Base-by-base conservation (phyloP, 225 moss, liverwort and hornwort species). In the Ulota crispa region DNA sequence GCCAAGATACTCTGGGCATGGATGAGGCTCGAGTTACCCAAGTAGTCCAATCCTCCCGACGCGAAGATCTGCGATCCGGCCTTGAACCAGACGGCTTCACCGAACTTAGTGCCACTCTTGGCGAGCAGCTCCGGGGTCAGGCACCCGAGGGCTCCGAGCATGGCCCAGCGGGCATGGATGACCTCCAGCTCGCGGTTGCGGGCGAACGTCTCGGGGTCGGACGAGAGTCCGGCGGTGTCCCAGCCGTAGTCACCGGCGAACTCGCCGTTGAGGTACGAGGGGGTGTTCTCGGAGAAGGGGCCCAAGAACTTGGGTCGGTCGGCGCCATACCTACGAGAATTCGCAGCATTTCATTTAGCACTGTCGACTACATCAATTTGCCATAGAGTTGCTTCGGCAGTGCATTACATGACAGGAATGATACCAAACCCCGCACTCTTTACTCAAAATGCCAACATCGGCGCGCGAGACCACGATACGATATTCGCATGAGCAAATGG, bases 1-100 rank as follows among this genome's bases (percentile, higher is more conserved):
- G 78, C 83, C 72, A 83, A 6, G 50, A 92, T 92, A 76, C 92
- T 92, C 87, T 92, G 91, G 0, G 92, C 91, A 42, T 92, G 92
- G 32, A 92, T 70, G 1, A 92, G 76, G 76, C 65, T 81, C 45
- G 85, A 14, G 68, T 68, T 68, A 15, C 68, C 68, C 68, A 68
- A 15, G 41, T 68, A 68, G 41, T 68, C 68, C 41, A 68, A 3
- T 3, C 68, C 68, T 82, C 85, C 85, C 3, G 78, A 72, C 1
- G 70, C 62, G 56, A 82, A 85, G 66, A 85, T 82, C 77, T 82
- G 82, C 0, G 77, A 42, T 1, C 82, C 85, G 37, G 77, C 85
- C 82, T 85, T 82, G 82, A 85, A 85, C 85, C 82, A 85, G 32
- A 85, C 65, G 3, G 85, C 52, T 6, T 68, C 68, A 12, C 68